phyloP scores from a whole-genome alignment of 768 basidiomycete species.

The Kwoniella mangroviensis region DNA sequence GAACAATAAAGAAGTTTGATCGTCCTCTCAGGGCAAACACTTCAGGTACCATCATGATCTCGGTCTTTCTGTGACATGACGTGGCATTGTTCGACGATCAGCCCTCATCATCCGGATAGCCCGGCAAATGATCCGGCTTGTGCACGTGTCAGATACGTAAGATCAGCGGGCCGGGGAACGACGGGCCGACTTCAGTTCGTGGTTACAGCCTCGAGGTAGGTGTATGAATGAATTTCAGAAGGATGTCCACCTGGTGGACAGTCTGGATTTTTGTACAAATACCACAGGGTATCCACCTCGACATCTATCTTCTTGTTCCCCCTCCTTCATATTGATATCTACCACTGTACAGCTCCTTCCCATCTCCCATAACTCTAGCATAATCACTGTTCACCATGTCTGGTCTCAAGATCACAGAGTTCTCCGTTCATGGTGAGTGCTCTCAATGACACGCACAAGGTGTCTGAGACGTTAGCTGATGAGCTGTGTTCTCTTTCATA shows the following conservation, averaged over 20 bases:
- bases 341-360: too few species aligned
- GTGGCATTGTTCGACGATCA: not conserved
- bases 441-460: not conserved
- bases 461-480: not conserved
- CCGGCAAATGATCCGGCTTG: constrained; percentile 2
- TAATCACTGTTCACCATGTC: constrained; percentile 32
- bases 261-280: not conserved
- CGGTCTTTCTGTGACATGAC: too few species aligned
- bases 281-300: constrained; percentile 15
- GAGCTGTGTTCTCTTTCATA: constrained; percentile 50
- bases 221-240: not conserved
- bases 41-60: constrained; percentile 5
- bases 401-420: constrained; percentile 50
- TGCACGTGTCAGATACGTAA: not conserved
- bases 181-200: constrained; percentile 5
- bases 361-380: not conserved
- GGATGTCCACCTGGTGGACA: not conserved
- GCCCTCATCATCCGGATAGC: not conserved
- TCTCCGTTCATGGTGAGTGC: constrained; percentile 56
- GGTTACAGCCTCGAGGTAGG: not conserved
- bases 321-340: too few species aligned
- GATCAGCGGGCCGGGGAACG: not conserved
- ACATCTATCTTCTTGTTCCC: not conserved
- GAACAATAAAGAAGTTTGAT: constrained; percentile 5
- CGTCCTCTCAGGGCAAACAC: not conserved